These are phyloP conservation scores for Carallia pectinifolia DNA, from an alignment of 345 rosid genomes.

Conservation along the genomic window DNA sequence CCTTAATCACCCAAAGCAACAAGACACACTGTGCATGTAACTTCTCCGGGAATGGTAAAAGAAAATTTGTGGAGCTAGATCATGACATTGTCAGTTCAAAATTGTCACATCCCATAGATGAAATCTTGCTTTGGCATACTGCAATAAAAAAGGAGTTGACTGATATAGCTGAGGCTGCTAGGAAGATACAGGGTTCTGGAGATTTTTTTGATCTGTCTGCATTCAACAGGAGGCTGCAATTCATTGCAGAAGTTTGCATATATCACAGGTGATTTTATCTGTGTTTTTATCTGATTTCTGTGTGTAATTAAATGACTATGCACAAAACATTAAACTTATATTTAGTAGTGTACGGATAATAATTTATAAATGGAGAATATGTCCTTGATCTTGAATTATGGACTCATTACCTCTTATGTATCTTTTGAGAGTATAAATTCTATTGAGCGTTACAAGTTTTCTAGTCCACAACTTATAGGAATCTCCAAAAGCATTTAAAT, in stretches of 20 bases:
- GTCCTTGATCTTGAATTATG: neutral
- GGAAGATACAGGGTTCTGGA: conserved; percentile 45
- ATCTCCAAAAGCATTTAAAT: neutral
- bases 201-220: conserved; percentile 50
- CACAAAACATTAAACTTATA: too few species aligned
- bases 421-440: neutral
- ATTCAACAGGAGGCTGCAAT: conserved; percentile 54
- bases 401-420: neutral
- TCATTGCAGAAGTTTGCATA: conserved; percentile 65
- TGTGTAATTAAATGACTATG: neutral
- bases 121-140: conserved; percentile 61
- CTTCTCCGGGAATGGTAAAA: conserved; percentile 41
- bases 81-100: conserved; percentile 26
- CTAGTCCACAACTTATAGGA: neutral
- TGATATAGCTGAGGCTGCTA: conserved; percentile 52
- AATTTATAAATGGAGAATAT: neutral
- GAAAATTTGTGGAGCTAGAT: conserved; percentile 43
- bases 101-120: conserved; percentile 46
- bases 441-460: neutral
- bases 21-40: conserved; percentile 37
- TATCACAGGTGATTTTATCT: conserved; percentile 48
- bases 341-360: too few species aligned
- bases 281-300: neutral
- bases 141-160: conserved; percentile 50
- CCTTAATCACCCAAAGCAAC: conserved; percentile 18